These are phyloP conservation scores for Fomitopsis serialis DNA, from an alignment of 768 basidiomycete genomes.

Conservation along the genomic window DNA sequence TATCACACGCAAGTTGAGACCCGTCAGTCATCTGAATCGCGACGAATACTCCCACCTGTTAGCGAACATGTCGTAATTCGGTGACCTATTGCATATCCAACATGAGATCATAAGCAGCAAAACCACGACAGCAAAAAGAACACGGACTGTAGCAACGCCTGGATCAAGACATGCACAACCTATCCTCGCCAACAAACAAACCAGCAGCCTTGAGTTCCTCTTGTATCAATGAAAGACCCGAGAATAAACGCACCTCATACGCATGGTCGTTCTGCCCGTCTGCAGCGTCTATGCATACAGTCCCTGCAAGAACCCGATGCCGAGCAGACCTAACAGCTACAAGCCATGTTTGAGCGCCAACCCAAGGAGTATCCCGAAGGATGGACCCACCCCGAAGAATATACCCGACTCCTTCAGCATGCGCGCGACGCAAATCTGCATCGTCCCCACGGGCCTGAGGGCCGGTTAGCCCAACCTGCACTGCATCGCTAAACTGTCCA, in stretches of 20 bases:
- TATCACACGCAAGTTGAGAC: neutral
- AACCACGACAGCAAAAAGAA: neutral
- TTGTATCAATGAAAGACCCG: conserved; percentile 22
- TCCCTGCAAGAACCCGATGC: conserved; percentile 80
- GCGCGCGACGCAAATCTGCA: conserved; percentile 90
- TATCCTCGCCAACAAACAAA: conserved; percentile 23
- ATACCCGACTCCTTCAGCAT: conserved; percentile 93
- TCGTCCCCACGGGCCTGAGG: conserved; percentile 75
- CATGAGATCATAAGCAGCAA: neutral
- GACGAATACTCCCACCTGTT: conserved; percentile 30
- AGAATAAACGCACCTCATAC: conserved; percentile 25
- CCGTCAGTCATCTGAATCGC: no score
- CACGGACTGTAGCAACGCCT: conserved; percentile 75
- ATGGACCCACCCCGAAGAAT: conserved; percentile 70
- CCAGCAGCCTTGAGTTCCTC: neutral
- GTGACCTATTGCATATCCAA: conserved; percentile 37
- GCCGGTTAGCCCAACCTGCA: neutral
- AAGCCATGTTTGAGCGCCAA: neutral
- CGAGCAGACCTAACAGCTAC: conserved; percentile 77
- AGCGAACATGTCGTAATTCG: conserved; percentile 57
- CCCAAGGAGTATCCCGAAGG: no score
- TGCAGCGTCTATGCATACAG: conserved; percentile 88
- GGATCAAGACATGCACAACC: conserved; percentile 69
- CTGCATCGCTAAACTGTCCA: neutral
- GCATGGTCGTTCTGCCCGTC: conserved; percentile 67